phyloP scores from a whole-genome alignment of 139 green algal species.

The Nannochloris sp. region DNA sequence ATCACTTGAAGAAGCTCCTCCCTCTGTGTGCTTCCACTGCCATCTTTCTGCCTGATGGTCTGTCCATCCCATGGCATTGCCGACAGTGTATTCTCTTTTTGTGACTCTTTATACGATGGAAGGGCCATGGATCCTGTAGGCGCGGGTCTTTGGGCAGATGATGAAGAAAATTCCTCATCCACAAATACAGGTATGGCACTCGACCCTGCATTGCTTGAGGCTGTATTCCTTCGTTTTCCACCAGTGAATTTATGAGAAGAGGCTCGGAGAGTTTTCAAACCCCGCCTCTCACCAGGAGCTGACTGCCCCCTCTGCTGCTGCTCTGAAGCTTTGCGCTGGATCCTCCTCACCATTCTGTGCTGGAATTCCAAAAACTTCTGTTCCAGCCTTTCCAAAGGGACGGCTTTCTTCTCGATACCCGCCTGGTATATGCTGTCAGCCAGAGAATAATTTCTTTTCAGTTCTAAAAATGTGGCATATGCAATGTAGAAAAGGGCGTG shows the following conservation, averaged over 20 bases:
- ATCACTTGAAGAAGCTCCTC: neutral
- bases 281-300: conserved; percentile 15
- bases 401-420: conserved; percentile 55
- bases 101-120: conserved; percentile 17
- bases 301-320: conserved; percentile 28
- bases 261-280: conserved; percentile 23
- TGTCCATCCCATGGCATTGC: conserved; percentile 30
- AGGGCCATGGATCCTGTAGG: conserved; percentile 19
- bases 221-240: too few relatives aligned
- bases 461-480: conserved; percentile 72
- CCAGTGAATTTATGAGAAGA: too few relatives aligned
- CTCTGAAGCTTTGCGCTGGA: conserved; percentile 53
- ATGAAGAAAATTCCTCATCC: conserved; percentile 55
- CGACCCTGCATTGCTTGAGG: neutral
- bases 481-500: conserved; percentile 83
- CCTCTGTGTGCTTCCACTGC: neutral
- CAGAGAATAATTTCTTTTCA: conserved; percentile 49
- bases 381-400: conserved; percentile 61
- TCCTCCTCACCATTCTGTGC: conserved; percentile 69
- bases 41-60: conserved; percentile 27
- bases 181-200: conserved; percentile 41
- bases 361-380: conserved; percentile 69
- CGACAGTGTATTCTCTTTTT: conserved; percentile 45
- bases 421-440: conserved; percentile 65
- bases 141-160: conserved; percentile 5